A percentile compares a stretch with the other conserved stretches of the same genome.
Conservation (phyloP, 163 green algal species). For the Chlorella variabilis region DNA sequence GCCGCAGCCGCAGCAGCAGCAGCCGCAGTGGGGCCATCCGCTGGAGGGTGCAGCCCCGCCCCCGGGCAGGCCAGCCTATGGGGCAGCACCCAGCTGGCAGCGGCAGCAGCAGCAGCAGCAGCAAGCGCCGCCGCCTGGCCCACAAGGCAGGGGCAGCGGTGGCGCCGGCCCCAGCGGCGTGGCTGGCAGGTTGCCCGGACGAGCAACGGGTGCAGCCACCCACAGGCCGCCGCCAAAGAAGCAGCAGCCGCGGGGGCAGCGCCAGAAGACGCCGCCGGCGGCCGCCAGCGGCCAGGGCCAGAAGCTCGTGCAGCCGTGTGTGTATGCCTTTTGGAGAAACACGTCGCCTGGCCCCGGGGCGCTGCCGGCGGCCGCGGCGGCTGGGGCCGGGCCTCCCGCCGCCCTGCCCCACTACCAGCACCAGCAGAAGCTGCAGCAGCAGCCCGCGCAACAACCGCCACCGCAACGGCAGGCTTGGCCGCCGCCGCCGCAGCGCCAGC, state of each 20-base stretch:
- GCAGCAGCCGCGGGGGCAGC: background rate
- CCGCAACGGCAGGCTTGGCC: background rate
- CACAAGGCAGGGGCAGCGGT: background rate
- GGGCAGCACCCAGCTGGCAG: background rate
- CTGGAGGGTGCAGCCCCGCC: background rate
- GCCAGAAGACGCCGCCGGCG: too few species aligned
- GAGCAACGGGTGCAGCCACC: background rate
- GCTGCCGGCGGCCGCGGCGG: too few species aligned
- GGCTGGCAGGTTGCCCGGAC: background rate
- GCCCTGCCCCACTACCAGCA: background rate
- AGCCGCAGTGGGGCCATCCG: background rate
- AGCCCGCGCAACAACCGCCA: background rate
- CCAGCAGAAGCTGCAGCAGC: background rate
- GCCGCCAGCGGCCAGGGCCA: too few species aligned
- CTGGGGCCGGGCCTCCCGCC: background rate
- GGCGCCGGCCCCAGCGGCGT: background rate
- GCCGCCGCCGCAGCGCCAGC: slow-evolving; percentile 3
- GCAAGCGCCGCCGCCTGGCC: background rate
- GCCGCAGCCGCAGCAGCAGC: slow-evolving; percentile 8
- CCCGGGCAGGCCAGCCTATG: background rate
- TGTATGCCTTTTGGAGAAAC: too few species aligned
- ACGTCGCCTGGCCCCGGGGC: too few species aligned
- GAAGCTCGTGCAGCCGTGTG: too few species aligned
- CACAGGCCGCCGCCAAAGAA: background rate
- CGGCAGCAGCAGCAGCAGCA: background rate